These are phyloP conservation scores for Didymella lethalis DNA, from an alignment of 2,329 filamentous ascomycete genomes.

Conservation along the genomic window DNA sequence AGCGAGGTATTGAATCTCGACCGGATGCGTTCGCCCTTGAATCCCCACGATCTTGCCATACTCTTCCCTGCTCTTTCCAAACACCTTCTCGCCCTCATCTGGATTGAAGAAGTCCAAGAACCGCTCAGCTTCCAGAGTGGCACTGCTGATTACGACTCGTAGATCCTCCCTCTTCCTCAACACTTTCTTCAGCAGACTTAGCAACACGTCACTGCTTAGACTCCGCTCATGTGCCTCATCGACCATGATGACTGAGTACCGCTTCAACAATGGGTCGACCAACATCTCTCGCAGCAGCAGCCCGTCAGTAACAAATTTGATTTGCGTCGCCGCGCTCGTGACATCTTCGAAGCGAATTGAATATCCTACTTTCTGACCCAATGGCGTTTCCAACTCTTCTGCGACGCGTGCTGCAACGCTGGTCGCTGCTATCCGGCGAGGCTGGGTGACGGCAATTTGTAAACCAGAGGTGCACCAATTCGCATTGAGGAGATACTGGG, in stretches of 20 bases:
- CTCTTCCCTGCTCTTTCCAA: conserved; percentile 51
- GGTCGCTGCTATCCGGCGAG: conserved; percentile 87
- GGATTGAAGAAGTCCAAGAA: conserved; percentile 80
- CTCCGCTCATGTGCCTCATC: conserved; percentile 97
- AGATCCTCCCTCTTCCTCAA: conserved; percentile 79
- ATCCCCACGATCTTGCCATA: conserved; percentile 77
- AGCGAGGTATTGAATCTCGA: conserved; percentile 84
- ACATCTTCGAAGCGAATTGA: conserved; percentile 92
- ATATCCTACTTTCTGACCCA: conserved; percentile 88
- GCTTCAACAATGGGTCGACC: conserved; percentile 86
- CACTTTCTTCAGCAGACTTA: conserved; percentile 93
- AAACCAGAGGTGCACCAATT: conserved; percentile 90
- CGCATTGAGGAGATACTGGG: conserved; percentile 85
- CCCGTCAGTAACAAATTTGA: conserved; percentile 96
- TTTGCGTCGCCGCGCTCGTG: conserved; percentile 81
- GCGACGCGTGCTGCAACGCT: conserved; percentile 89
- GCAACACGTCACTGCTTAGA: conserved; percentile 87
- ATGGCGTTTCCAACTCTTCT: conserved; percentile 82
- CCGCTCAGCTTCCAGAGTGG: conserved; percentile 87
- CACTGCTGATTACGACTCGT: conserved; percentile 89
- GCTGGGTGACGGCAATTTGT: conserved; percentile 89
- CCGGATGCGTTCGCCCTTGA: conserved; percentile 86
- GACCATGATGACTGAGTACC: conserved; percentile 96
- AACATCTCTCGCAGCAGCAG: conserved; percentile 89
- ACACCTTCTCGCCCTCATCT: conserved; percentile 51